These are phyloP conservation scores for Balansia obtecta DNA, from an alignment of 2,329 filamentous ascomycete species.

Conservation along the genomic window DNA sequence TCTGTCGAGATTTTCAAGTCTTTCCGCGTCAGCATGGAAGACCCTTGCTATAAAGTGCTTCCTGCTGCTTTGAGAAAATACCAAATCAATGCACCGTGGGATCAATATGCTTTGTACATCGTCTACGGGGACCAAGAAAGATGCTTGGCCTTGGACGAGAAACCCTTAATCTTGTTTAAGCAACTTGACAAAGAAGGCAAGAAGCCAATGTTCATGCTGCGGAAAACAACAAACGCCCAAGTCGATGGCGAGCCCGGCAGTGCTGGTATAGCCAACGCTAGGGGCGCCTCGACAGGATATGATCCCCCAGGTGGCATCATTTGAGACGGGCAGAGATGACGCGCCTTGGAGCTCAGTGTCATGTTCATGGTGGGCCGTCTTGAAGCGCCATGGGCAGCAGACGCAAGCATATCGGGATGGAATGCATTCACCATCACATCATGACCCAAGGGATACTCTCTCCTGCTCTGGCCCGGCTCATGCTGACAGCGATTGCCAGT, in stretches of 20 bases:
- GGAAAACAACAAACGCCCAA: conserved; percentile 48
- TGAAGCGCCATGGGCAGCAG: neutral
- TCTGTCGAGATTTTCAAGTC: conserved; percentile 97
- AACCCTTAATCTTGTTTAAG: conserved; percentile 91
- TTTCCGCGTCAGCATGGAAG: conserved; percentile 94
- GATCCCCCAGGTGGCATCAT: conserved; percentile 50
- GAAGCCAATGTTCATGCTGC: conserved; percentile 98
- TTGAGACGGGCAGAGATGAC: conserved; percentile 17
- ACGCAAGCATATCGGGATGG: too few species aligned
- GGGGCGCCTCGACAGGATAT: conserved; percentile 35
- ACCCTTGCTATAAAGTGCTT: conserved; percentile 93
- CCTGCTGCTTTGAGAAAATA: conserved; percentile 95
- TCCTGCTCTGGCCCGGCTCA: neutral
- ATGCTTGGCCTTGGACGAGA: conserved; percentile 82
- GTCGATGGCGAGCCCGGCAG: conserved; percentile 42
- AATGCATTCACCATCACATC: too few species aligned
- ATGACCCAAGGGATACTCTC: too few species aligned
- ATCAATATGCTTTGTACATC: conserved; percentile 95
- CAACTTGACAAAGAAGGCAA: conserved; percentile 92
- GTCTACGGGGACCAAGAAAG: conserved; percentile 98
- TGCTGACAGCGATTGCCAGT: too few species aligned
- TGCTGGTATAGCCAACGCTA: conserved; percentile 35
- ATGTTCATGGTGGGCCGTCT: neutral
- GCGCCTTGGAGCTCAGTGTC: neutral
- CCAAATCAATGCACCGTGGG: conserved; percentile 95